Evolutionary conservation across 1,139 yeast genomes (phyloP).

Genomic region (Diutina pseudorugosa): DNA sequence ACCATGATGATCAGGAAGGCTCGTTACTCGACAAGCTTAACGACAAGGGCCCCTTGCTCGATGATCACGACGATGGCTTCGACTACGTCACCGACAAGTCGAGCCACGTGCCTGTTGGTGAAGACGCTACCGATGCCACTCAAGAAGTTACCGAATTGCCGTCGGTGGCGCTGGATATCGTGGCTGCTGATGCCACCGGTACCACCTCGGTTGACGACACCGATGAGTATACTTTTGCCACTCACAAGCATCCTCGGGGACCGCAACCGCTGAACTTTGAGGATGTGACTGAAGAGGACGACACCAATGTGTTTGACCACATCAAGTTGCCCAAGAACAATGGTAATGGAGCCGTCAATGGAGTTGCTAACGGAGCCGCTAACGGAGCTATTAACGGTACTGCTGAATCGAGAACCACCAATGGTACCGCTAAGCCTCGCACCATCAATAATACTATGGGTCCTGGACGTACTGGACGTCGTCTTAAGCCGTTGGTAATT

Average conservation of each 20-base stretch:
- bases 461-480: not conserved
- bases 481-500: not conserved
- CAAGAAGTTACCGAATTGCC: not conserved
- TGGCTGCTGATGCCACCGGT: not conserved
- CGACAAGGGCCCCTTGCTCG: not conserved
- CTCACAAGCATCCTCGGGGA: not conserved
- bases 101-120: not conserved
- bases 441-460: not conserved
- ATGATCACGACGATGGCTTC: not conserved
- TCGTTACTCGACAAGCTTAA: not conserved
- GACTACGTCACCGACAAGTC: not conserved
- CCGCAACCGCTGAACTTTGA: not conserved
- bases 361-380: too few species aligned
- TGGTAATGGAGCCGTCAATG: not conserved
- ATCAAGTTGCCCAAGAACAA: conserved; percentile 25
- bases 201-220: not conserved
- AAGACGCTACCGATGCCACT: not conserved
- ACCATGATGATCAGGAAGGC: not conserved
- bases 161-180: not conserved
- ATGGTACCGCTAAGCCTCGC: not conserved
- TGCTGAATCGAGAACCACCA: not conserved
- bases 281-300: not conserved
- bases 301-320: conserved; percentile 22
- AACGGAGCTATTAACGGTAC: not conserved
- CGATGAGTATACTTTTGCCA: conserved; percentile 2